Conservation (phyloP, 108 stramenopile genomes). For the Skeletonema tropicum region DNA sequence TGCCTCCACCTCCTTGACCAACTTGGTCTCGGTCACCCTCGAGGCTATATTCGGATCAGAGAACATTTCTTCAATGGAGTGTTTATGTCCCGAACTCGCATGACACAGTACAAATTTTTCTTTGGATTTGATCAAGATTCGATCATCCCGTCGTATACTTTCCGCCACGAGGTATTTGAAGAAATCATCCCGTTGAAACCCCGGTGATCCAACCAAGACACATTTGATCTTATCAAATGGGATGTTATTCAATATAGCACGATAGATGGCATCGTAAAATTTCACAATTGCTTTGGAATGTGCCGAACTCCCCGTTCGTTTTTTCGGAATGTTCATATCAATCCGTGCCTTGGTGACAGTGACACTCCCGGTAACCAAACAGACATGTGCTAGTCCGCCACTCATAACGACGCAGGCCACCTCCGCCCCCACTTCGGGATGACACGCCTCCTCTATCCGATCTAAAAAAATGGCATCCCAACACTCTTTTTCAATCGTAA, state of each 20-base stretch:
- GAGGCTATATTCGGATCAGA: constrained; percentile 81
- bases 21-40: constrained; percentile 88
- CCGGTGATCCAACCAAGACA: constrained; percentile 89
- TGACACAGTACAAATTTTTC: constrained; percentile 93
- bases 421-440: constrained; percentile 92
- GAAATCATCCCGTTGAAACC: constrained; percentile 96
- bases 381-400: constrained; percentile 91
- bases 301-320: constrained; percentile 80
- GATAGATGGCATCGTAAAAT: constrained; percentile 94
- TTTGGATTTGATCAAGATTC: constrained; percentile 87
- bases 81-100: constrained; percentile 93
- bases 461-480: constrained; percentile 97
- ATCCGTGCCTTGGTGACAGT: constrained; percentile 92
- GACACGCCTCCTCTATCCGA: constrained; percentile 86
- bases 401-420: constrained; percentile 95
- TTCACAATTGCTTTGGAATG: constrained; percentile 88
- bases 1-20: constrained; percentile 89
- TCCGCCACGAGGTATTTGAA: constrained; percentile 81
- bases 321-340: constrained; percentile 93
- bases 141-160: constrained; percentile 82
- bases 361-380: constrained; percentile 90
- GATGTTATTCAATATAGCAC: constrained; percentile 87
- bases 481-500: constrained; percentile 89
- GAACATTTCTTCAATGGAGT: constrained; percentile 94
- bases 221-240: constrained; percentile 90